These are phyloP conservation scores for Apiotrichum sp. DNA, from an alignment of 1,284 basidiomycete genomes.

Conservation along the genomic window DNA sequence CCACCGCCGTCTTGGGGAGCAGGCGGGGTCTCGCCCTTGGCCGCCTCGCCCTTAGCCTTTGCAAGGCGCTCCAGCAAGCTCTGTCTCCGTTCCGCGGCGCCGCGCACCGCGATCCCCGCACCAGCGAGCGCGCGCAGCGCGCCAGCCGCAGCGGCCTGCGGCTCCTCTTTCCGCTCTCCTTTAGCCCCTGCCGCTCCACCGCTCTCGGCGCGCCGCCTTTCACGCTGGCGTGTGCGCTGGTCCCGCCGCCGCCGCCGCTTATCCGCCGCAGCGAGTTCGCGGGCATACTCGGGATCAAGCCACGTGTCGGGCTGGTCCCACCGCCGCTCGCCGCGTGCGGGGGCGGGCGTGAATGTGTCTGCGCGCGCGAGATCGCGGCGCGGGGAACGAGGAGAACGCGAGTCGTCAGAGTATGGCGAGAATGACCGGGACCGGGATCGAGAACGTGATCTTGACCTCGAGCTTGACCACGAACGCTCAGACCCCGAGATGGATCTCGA, in stretches of 20 bases:
- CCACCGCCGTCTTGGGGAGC: too few species aligned
- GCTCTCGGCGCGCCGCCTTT: neutral
- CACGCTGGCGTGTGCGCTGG: neutral
- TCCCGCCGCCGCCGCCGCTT: slow-evolving; percentile 4
- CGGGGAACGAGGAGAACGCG: slow-evolving; percentile 8
- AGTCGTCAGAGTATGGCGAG: slow-evolving; percentile 3
- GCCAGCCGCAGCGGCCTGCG: neutral
- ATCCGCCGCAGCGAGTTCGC: neutral
- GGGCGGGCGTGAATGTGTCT: slow-evolving; percentile 28
- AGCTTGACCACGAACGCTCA: neutral
- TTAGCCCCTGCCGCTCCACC: neutral
- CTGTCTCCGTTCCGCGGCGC: slow-evolving; percentile 12
- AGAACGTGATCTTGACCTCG: neutral
- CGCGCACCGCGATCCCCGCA: slow-evolving; percentile 13
- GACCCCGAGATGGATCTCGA: neutral
- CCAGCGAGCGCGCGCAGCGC: slow-evolving; percentile 2
- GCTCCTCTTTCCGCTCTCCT: neutral
- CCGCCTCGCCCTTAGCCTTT: slow-evolving; percentile 4
- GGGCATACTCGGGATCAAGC: slow-evolving; percentile 35
- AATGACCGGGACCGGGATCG: neutral
- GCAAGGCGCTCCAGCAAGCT: slow-evolving; percentile 16
- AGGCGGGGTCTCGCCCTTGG: too few species aligned
- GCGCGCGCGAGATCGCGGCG: slow-evolving; percentile 14
- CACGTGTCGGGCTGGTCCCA: slow-evolving; percentile 42
- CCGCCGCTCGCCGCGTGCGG: slow-evolving; percentile 18